Evolutionary conservation across 768 basidiomycete genomes (phyloP), one percentile per base, ranked within the genome.

Genomic region (Suillus subalutaceus): DNA sequence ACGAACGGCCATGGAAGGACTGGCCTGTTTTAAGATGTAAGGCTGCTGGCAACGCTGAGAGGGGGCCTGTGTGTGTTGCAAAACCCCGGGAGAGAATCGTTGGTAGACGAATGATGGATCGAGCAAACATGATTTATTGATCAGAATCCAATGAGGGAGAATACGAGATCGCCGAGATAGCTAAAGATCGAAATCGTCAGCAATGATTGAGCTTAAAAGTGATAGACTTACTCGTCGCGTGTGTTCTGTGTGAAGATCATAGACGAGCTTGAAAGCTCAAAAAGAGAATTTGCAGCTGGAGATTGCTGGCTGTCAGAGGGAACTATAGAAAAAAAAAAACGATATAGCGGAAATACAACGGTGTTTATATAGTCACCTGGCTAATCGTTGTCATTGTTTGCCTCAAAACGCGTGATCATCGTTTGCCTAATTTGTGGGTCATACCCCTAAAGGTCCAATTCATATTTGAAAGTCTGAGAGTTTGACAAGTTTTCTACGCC

Each of bases 11-110:
- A 61, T 81, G 74, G 85, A 97, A 99, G 9, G 92, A 92, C 79
- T 99, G 91, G 59, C 97, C 97, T 18, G 93, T 90, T 80, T 96
- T 96, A 60, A 99, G 85, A 80, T 98, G 96, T 35, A 99, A 84
- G 2, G 88, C 84, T 7, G 96, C 97, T 15, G 97, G 96, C 18
- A 86, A 67, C 20, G 82, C 74, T 48, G 79, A 67, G 38, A 79
- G 70, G 23, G 84, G 77, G 40, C 82, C 81, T 55, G 86, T 82
- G 74, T 90, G 88, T 30, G 91, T 91, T 46, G 92, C 90, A 66
- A 93, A 80, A 50, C 86, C 83, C 67, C 91, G 85, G 67, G 82
- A 78, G 53, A 89, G 72, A 26, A 18, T 43, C 64, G 81, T 79
- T 75, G 83, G 79, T 60, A 84, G 70, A 73, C 81, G 82, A 70